Evolutionary conservation across 805 yeast genomes (phyloP).

Genomic region (Metschnikowia borealis): DNA sequence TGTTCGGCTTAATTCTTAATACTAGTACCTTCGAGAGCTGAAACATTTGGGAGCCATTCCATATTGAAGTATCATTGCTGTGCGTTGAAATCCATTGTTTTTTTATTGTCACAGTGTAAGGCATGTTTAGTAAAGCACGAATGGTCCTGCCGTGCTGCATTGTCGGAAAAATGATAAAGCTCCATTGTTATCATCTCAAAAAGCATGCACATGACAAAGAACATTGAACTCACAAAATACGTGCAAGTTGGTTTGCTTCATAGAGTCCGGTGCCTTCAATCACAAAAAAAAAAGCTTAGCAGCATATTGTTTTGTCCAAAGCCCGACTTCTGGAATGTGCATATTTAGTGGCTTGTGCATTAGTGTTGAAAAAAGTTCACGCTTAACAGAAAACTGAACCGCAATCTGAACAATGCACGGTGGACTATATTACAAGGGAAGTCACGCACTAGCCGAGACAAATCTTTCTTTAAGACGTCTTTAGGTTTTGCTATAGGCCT

Average conservation of each 20-base stretch:
- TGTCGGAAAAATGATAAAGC: not conserved
- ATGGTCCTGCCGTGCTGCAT: not conserved
- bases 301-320: not conserved
- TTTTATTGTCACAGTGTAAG: not conserved
- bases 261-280: not conserved
- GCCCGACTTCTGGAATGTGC: not conserved
- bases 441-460: not conserved
- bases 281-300: not conserved
- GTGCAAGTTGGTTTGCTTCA: not conserved
- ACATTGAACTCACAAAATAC: not conserved
- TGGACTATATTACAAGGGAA: not conserved
- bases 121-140: not conserved
- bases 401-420: constrained; percentile 1
- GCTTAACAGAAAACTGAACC: not conserved
- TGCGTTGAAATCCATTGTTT: not conserved
- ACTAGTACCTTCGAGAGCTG: not conserved
- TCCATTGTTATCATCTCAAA: not conserved
- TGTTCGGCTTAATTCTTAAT: not conserved
- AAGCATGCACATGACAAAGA: not conserved
- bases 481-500: not conserved
- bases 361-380: not conserved
- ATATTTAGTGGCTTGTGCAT: not conserved
- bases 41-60: not conserved
- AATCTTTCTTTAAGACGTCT: not conserved
- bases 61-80: not conserved